phyloP scores from a whole-genome alignment of 202 grass and related monocot species.

The Setaria viridis region DNA sequence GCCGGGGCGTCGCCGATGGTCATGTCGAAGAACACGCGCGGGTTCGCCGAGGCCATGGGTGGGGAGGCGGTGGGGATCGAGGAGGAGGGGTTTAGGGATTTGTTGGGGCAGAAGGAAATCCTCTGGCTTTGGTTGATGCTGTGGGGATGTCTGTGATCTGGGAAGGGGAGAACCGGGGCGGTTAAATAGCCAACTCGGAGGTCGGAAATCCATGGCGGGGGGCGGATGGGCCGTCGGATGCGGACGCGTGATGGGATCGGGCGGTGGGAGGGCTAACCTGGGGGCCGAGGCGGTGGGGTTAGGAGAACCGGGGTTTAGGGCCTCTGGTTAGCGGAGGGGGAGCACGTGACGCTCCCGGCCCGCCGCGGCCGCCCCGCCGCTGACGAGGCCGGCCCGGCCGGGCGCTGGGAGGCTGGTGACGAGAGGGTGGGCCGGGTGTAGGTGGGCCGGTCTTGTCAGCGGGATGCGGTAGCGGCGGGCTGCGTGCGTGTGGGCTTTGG shows the following conservation, averaged over 20 bases:
- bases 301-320: constrained; percentile 16
- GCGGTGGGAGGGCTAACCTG: too few species aligned
- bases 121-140: not conserved
- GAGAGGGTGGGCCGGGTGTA: too few species aligned
- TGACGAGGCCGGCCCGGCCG: too few species aligned
- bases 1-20: constrained; percentile 45
- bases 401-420: too few species aligned
- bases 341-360: not conserved
- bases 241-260: too few species aligned
- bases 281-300: not conserved
- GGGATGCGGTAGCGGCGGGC: too few species aligned
- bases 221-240: constrained; percentile 27
- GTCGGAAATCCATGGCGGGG: not conserved
- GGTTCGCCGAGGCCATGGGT: constrained; percentile 41
- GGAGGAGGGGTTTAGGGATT: not conserved
- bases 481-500: not conserved
- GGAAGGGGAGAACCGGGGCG: not conserved
- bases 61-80: not conserved
- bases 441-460: too few species aligned
- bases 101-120: not conserved
- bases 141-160: not conserved
- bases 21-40: constrained; percentile 77
- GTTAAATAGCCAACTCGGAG: constrained; percentile 47
- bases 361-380: too few species aligned
- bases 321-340: not conserved